Conservation (phyloP, 164 flowering plant genomes). For the Liquidambar formosana region DNA sequence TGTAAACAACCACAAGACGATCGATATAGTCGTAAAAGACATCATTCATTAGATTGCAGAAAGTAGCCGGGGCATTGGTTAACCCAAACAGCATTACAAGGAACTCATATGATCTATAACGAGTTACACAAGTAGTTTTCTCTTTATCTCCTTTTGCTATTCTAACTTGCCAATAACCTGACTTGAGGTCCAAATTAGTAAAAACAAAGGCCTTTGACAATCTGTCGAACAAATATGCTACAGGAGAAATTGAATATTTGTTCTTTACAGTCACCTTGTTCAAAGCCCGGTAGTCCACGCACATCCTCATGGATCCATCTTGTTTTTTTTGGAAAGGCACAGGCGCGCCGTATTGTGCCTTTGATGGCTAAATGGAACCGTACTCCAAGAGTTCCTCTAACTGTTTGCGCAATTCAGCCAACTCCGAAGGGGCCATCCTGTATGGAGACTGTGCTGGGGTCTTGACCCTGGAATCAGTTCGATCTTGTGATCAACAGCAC, state of each 20-base stretch:
- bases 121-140: neutral
- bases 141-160: neutral
- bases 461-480: conserved; percentile 7
- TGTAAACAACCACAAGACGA: neutral
- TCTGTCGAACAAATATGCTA: neutral
- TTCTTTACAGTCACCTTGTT: conserved; percentile 1
- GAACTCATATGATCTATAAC: neutral
- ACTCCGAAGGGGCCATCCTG: conserved; percentile 1
- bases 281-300: neutral
- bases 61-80: neutral
- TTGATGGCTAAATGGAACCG: neutral
- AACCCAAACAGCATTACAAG: neutral
- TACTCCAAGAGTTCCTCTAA: neutral
- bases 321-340: neutral
- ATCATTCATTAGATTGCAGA: neutral
- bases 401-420: neutral
- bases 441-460: neutral
- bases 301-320: neutral
- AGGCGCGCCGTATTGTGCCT: neutral
- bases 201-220: neutral
- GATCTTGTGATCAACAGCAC: conserved; percentile 9
- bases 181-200: neutral
- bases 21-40: neutral
- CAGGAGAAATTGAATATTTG: neutral
- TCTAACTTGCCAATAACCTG: neutral